Percentiles rank a stretch among this genome's conserved stretches.
These are phyloP conservation scores for Leucosporidium scottii DNA, from an alignment of 768 basidiomycete genomes.

Conservation along the genomic window DNA sequence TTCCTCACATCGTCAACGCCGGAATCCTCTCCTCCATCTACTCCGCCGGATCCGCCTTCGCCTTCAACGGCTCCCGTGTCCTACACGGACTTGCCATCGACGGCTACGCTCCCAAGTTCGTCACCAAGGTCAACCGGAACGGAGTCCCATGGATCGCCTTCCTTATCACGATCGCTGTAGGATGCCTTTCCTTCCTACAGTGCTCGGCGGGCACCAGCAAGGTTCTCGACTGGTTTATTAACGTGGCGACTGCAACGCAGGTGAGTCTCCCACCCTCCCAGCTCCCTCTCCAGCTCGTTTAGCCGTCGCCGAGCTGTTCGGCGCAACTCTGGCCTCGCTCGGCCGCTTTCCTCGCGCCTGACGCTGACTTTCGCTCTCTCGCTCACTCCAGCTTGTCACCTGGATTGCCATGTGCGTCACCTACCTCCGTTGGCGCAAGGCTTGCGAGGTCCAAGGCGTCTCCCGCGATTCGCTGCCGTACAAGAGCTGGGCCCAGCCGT, in stretches of 20 bases:
- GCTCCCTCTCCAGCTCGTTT: slow-evolving; percentile 30
- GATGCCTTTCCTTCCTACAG: not conserved
- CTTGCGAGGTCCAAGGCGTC: slow-evolving; percentile 41
- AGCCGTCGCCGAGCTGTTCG: not conserved
- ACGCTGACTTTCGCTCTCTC: slow-evolving; percentile 4
- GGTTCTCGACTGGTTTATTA: slow-evolving; percentile 56
- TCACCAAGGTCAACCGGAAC: not conserved
- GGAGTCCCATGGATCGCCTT: no score
- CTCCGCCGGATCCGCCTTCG: slow-evolving; percentile 39
- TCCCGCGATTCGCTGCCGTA: slow-evolving; percentile 42
- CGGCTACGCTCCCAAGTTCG: not conserved
- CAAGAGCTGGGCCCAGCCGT: slow-evolving; percentile 43
- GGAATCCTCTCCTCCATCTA: slow-evolving; percentile 18
- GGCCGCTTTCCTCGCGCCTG: no score
- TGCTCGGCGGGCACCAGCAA: not conserved
- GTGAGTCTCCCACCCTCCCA: no score
- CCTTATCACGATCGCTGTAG: no score
- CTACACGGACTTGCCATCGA: slow-evolving; percentile 14
- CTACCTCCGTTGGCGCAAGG: slow-evolving; percentile 36
- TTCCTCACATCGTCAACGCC: slow-evolving; percentile 31
- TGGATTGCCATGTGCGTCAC: slow-evolving; percentile 24
- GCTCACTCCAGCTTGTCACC: slow-evolving; percentile 17
- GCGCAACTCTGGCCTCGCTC: not conserved
- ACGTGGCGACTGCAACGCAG: not conserved
- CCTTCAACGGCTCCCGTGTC: slow-evolving; percentile 37